Evolutionary conservation across 257 asterid genomes (phyloP).

Genomic region (Solanum rostratum): DNA sequence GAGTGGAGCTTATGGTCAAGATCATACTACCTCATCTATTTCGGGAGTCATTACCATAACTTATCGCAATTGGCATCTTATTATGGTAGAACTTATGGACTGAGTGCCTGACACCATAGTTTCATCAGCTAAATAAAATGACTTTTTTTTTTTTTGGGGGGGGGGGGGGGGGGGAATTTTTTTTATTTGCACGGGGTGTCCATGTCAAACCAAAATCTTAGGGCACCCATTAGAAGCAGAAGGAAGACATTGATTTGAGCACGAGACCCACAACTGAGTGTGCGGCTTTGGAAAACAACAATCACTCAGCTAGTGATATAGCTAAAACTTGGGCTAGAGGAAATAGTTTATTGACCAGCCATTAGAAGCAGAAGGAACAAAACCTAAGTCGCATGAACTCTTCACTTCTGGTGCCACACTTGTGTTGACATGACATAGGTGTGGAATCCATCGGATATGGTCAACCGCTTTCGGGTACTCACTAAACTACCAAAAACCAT

Average conservation of each 20-base stretch:
- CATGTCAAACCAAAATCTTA: not conserved
- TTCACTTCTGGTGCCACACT: not conserved
- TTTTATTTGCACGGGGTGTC: too few relatives aligned
- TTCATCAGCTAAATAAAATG: not conserved
- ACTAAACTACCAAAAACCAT: not conserved
- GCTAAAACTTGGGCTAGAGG: not conserved
- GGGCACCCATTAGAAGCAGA: not conserved
- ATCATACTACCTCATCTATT: not conserved
- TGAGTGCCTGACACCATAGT: not conserved
- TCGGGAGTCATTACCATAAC: not conserved
- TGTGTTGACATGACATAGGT: not conserved
- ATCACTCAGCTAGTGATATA: not conserved
- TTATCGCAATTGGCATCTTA: not conserved
- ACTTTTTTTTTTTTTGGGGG: too few relatives aligned
- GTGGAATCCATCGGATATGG: not conserved
- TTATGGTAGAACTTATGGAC: not conserved
- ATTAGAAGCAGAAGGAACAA: not conserved
- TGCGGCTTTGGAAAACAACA: not conserved
- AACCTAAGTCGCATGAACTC: not conserved
- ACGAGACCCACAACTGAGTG: not conserved
- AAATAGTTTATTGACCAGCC: not conserved
- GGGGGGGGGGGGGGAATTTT: too few relatives aligned
- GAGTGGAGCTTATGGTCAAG: not conserved
- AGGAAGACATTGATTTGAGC: not conserved
- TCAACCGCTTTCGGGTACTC: not conserved